These are phyloP conservation scores for Anacardium occidentale DNA, from an alignment of 345 rosid species.

Conservation along the genomic window DNA sequence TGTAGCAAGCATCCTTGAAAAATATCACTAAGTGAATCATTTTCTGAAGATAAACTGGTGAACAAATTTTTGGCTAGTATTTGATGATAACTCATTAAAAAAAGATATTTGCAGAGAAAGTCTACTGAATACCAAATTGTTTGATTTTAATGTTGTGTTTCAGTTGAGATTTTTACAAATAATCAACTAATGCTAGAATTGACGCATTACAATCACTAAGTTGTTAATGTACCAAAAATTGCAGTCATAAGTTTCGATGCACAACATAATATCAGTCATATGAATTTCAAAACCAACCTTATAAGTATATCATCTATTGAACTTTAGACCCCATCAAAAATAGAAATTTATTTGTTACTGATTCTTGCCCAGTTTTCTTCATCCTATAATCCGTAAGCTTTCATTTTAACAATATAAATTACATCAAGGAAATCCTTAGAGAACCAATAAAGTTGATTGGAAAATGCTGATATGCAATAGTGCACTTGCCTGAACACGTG, in stretches of 20 bases:
- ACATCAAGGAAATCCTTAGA: not conserved
- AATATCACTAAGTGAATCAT: not conserved
- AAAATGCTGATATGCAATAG: constrained; percentile 3
- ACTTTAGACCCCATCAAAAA: not conserved
- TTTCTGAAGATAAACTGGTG: too few relatives aligned
- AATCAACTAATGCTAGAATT: not conserved
- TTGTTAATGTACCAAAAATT: not conserved
- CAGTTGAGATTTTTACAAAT: not conserved
- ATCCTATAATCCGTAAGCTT: not conserved
- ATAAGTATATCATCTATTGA: not conserved
- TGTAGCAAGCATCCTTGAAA: not conserved
- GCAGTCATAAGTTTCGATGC: not conserved
- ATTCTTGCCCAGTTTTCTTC: not conserved
- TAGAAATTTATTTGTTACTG: not conserved
- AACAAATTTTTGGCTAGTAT: not conserved
- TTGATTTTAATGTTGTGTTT: not conserved
- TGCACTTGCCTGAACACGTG: constrained; percentile 70
- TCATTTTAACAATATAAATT: not conserved
- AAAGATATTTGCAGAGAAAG: not conserved
- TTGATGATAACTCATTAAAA: not conserved
- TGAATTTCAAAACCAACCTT: not conserved
- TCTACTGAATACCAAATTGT: not conserved
- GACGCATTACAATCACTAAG: not conserved
- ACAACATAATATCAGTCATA: not conserved
- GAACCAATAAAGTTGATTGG: not conserved